Conservation (phyloP, 78 protist species). For the Pigoraptor vietnamica region DNA sequence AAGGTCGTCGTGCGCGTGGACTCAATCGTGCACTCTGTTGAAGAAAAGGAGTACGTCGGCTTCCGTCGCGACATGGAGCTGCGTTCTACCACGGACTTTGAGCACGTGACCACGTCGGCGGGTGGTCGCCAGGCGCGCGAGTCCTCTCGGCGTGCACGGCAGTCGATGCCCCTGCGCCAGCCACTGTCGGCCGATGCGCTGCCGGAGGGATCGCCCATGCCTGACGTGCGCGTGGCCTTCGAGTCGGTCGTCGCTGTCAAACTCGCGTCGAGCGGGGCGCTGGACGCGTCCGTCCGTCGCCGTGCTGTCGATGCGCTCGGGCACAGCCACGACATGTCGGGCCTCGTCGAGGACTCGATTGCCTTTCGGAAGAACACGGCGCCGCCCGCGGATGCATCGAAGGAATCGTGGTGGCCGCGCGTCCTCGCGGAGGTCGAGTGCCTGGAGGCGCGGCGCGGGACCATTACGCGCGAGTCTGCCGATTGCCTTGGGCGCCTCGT, state of each 20-base stretch:
- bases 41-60: neutral
- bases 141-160: no score
- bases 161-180: no score
- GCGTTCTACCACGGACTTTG: neutral
- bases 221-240: no score
- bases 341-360: neutral
- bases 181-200: no score
- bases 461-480: neutral
- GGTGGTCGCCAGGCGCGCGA: no score
- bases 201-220: no score
- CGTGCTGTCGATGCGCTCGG: no score
- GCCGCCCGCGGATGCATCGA: neutral
- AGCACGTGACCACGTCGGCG: neutral
- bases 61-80: neutral
- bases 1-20: neutral
- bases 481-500: neutral
- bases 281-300: no score
- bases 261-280: no score
- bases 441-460: neutral
- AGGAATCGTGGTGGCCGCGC: neutral
- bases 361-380: neutral
- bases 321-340: neutral
- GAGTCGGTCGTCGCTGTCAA: no score
- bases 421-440: neutral
- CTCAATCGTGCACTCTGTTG: neutral